Evolutionary conservation across 2,329 filamentous ascomycete species (phyloP), one percentile per base, ranked within the genome.

Genomic region (Verruconis gallopava): DNA sequence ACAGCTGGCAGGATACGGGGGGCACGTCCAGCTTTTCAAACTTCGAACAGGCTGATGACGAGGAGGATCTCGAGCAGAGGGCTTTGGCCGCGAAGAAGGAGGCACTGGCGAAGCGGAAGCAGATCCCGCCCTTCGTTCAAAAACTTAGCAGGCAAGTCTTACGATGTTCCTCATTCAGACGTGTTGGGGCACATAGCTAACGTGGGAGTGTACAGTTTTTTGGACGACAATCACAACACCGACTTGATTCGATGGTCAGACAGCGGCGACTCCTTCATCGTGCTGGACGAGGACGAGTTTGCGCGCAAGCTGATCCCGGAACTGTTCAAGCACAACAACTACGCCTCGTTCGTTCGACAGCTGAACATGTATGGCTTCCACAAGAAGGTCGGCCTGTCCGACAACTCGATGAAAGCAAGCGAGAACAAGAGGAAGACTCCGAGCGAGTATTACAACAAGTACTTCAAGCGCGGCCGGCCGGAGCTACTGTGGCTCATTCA

Each of bases 341-440:
- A 83, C 56, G 79, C 80, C 4, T 84, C 79, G 0, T 85, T 85
- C 51, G 80, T 85, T 21, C 74, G 80, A 19, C 79, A 84, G 50
- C 62, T 84, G 42, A 69, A 69, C 46, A 70, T 72, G 66, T 73
- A 73, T 49, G 67, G 68, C 32, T 71, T 73, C 45, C 68, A 71
- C 56, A 71, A 71, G 49, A 67, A 67, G 28, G 65, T 72, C 15
- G 68, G 69, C n/a, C 71, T 98, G 14, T 94, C 88, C 3, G 91
- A 98, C 61, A 95, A 95, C 57, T 95, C 88, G 0, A 93, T 98
- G 82, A 83, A 91, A 50, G 88, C 93, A 4, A 95, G 88, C 57
- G 91, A 96, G 64, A 80, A 88, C 47, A 94, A 95, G 60, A 89
- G 89, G 58, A 98, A 98, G 66, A 94, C 86, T 45, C 91, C 91